A percentile compares a stretch with the other conserved stretches of the same genome.
phyloP scores from a whole-genome alignment of 2,329 filamentous ascomycete species.

The Xylaria sp. region DNA sequence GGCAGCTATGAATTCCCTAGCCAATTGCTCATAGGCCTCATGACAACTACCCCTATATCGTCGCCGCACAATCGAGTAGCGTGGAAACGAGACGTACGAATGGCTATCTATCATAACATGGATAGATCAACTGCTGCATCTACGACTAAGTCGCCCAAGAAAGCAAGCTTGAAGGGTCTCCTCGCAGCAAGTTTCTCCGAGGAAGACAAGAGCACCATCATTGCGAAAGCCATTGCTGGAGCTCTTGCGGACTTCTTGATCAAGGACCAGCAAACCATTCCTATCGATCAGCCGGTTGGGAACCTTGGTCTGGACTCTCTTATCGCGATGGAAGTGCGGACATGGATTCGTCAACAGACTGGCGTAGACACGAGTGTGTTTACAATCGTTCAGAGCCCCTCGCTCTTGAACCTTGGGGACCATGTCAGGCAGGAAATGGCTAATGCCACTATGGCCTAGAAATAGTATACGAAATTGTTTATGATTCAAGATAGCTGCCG shows the following conservation, averaged over 20 bases:
- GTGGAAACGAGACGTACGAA: background rate
- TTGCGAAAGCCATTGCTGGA: background rate
- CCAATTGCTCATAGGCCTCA: background rate
- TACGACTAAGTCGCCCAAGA: background rate
- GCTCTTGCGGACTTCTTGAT: constrained; percentile 11
- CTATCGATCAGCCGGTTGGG: background rate
- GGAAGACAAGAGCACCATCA: background rate
- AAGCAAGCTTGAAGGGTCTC: background rate
- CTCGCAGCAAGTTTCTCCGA: background rate
- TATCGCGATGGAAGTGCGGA: constrained; percentile 18
- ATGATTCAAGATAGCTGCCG: too few relatives aligned
- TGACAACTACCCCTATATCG: background rate
- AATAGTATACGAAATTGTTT: too few relatives aligned
- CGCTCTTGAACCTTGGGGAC: background rate
- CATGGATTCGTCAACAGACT: constrained; percentile 11
- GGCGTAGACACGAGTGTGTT: background rate
- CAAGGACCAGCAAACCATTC: background rate
- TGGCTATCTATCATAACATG: constrained; percentile 5
- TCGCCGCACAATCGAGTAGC: background rate
- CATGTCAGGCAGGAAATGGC: too few relatives aligned
- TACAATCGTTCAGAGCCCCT: constrained; percentile 3
- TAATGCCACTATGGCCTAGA: too few relatives aligned
- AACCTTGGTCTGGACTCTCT: constrained; percentile 19
- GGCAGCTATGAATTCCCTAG: background rate
- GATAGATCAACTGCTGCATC: background rate